Evolutionary conservation across 805 yeast species (phyloP).

Genomic region (Saturnispora dispora): DNA sequence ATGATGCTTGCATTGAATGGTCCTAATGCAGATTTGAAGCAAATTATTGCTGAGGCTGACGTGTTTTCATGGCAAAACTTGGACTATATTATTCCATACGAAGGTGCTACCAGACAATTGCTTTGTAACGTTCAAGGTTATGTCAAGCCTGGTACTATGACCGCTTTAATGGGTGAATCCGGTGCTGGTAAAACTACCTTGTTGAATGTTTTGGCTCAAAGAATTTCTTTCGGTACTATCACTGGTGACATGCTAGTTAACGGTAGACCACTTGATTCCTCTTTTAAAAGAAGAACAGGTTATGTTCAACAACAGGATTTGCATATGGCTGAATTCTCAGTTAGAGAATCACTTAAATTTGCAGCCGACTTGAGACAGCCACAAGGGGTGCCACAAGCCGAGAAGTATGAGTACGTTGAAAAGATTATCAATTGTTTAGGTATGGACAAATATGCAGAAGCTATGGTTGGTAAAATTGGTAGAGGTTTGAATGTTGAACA

Average conservation of each 20-base stretch:
- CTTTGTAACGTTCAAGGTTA: slow-evolving; percentile 37
- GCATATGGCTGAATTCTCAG: slow-evolving; percentile 42
- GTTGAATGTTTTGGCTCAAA: slow-evolving; percentile 43
- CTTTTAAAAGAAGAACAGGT: slow-evolving; percentile 47
- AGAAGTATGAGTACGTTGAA: slow-evolving; percentile 36
- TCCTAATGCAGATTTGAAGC: slow-evolving; percentile 27
- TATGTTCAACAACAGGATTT: slow-evolving; percentile 49
- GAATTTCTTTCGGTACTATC: slow-evolving; percentile 42
- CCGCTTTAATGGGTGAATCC: slow-evolving; percentile 55
- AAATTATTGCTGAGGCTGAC: slow-evolving; percentile 39
- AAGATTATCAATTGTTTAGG: slow-evolving; percentile 31
- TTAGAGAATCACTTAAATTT: slow-evolving; percentile 40
- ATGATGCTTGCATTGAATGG: slow-evolving; percentile 23
- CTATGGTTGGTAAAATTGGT: slow-evolving; percentile 39
- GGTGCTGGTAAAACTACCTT: slow-evolving; percentile 57
- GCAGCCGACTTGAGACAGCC: slow-evolving; percentile 43
- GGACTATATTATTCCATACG: slow-evolving; percentile 45
- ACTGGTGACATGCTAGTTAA: slow-evolving; percentile 51
- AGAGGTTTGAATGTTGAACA: slow-evolving; percentile 46
- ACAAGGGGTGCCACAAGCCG: slow-evolving; percentile 29
- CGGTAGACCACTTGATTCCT: slow-evolving; percentile 39
- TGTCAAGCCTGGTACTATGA: slow-evolving; percentile 44
- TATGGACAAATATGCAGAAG: slow-evolving; percentile 41
- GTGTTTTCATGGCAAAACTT: slow-evolving; percentile 55
- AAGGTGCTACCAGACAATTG: slow-evolving; percentile 33